A percentile compares a stretch with the other conserved stretches of the same genome.
Conservation (phyloP, 2,329 filamentous ascomycete genomes). For the Neodidymelliopsis sp. region DNA sequence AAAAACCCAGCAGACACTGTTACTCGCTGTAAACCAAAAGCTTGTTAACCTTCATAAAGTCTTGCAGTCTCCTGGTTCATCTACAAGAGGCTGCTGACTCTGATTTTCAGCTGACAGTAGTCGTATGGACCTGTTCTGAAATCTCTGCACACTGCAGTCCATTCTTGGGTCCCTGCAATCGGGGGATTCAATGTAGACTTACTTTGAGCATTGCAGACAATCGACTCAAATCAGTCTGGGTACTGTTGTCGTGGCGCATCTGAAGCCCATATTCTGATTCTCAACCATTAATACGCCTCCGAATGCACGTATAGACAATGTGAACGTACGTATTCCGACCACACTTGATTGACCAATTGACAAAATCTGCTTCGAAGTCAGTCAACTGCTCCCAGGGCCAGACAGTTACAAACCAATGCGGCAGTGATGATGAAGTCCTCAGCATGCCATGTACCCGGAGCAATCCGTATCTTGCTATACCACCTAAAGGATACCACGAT, state of each 20-base stretch:
- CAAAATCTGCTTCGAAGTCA: conserved; percentile 26
- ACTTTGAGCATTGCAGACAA: conserved; percentile 33
- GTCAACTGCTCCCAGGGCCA: not conserved
- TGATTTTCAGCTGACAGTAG: too few species aligned
- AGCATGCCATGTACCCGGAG: conserved; percentile 12
- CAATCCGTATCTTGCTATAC: conserved; percentile 34
- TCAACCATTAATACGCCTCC: too few species aligned
- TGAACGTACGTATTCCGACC: conserved; percentile 30
- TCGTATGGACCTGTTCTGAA: too few species aligned
- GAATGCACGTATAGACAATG: too few species aligned
- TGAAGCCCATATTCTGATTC: conserved; percentile 21
- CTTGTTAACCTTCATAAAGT: too few species aligned
- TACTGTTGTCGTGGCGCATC: not conserved
- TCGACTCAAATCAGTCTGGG: not conserved
- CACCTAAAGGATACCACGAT: conserved; percentile 34
- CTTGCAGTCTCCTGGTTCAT: too few species aligned
- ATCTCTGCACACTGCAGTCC: too few species aligned
- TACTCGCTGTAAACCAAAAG: too few species aligned
- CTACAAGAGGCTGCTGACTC: too few species aligned
- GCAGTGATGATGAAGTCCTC: conserved; percentile 42
- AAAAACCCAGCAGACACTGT: too few species aligned
- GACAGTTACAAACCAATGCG: conserved; percentile 31
- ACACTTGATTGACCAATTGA: conserved; percentile 39
- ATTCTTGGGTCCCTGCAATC: too few species aligned
- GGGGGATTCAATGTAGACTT: too few species aligned